Percentiles rank a stretch among this genome's conserved stretches.
These are phyloP conservation scores for Melanopsichium pennsylvanicum DNA, from an alignment of 1,284 basidiomycete species.

Conservation along the genomic window DNA sequence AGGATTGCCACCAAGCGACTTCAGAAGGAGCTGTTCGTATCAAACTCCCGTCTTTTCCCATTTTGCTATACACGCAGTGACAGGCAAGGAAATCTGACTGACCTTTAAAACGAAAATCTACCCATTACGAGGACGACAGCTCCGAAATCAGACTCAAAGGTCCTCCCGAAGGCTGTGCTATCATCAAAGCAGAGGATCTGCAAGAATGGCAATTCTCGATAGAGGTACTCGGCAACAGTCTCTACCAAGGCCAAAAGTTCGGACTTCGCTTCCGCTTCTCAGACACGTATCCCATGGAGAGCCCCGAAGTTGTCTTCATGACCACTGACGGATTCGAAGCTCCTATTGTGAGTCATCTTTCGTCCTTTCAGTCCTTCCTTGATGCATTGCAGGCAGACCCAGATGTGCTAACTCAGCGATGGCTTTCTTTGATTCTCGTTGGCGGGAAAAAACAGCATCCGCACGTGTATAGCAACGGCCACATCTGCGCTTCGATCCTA, in stretches of 20 bases:
- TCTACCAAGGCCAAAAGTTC: constrained; percentile 56
- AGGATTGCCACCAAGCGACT: constrained; percentile 51
- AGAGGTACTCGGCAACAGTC: constrained; percentile 49
- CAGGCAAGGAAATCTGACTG: too few species aligned
- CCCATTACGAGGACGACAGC: background rate
- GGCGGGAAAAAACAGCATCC: constrained; percentile 24
- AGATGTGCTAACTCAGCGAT: background rate
- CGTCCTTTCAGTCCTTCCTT: background rate
- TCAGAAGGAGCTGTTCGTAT: constrained; percentile 41
- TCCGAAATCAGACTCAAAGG: constrained; percentile 47
- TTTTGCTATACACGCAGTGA: background rate
- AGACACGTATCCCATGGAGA: constrained; percentile 60
- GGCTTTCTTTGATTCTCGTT: background rate
- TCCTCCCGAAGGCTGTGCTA: constrained; percentile 39
- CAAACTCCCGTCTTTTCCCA: background rate
- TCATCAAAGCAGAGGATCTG: constrained; percentile 54
- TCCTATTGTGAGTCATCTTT: constrained; percentile 43
- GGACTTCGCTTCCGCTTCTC: constrained; percentile 60
- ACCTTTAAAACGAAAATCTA: background rate
- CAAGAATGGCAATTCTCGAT: constrained; percentile 54
- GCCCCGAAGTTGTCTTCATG: constrained; percentile 63
- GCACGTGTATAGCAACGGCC: constrained; percentile 61
- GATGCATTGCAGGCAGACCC: too few species aligned
- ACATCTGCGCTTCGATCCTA: constrained; percentile 60
- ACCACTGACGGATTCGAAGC: constrained; percentile 54